Conservation (phyloP, 2,329 filamentous ascomycete genomes). For the Fusarium citri region DNA sequence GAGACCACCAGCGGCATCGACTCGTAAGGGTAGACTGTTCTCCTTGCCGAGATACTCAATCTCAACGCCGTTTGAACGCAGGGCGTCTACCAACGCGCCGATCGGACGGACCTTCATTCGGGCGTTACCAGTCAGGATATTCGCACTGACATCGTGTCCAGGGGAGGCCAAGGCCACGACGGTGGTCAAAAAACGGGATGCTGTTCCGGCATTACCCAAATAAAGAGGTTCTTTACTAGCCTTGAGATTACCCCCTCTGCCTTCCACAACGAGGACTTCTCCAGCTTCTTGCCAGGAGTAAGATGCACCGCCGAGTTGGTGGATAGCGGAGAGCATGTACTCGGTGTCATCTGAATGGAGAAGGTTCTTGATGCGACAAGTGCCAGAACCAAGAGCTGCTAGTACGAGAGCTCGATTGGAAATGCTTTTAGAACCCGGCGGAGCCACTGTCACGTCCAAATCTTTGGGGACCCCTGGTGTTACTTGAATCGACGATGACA, state of each 20-base stretch:
- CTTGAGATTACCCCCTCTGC: constrained; percentile 86
- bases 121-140: constrained; percentile 89
- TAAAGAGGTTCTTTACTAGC: constrained; percentile 85
- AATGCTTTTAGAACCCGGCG: constrained; percentile 96
- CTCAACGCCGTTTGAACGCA: constrained; percentile 86
- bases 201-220: constrained; percentile 95
- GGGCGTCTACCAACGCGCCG: constrained; percentile 89
- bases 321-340: constrained; percentile 95
- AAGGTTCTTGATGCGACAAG: constrained; percentile 89
- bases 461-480: constrained; percentile 75
- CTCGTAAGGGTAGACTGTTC: constrained; percentile 84
- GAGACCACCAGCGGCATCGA: constrained; percentile 85
- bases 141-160: constrained; percentile 69
- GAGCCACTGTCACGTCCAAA: constrained; percentile 80
- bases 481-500: constrained; percentile 83
- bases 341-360: constrained; percentile 97
- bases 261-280: constrained; percentile 88
- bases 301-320: constrained; percentile 83
- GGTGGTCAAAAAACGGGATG: constrained; percentile 93
- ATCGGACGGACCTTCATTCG: constrained; percentile 97
- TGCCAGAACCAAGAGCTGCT: constrained; percentile 87
- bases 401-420: constrained; percentile 96
- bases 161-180: constrained; percentile 86
- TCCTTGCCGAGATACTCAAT: constrained; percentile 88
- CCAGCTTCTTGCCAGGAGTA: constrained; percentile 96